Evolutionary conservation across 2,329 filamentous ascomycete species (phyloP), one percentile per base, ranked within the genome.

Genomic region (Epichloe gansuensis): DNA sequence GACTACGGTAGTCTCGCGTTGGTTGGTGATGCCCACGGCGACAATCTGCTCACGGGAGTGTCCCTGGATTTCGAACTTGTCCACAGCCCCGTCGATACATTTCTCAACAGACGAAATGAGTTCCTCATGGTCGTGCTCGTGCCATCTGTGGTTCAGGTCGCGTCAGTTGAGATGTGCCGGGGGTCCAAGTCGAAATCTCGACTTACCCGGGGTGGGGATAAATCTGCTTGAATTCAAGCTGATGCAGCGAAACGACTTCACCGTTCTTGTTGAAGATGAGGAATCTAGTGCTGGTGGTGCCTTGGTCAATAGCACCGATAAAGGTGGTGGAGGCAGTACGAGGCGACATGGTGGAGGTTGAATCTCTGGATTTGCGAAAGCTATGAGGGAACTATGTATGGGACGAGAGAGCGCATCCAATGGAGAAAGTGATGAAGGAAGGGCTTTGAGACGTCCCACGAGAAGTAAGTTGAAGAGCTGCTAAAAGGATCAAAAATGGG

Each of bases 71-170:
- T 84, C 70, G 66, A 91, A 91, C 6, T 77, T 70, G 58, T 81
- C 75, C 48, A 85, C 80, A 2, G 85, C 85, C 54, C 80, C 78
- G 59, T 89, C 84, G 57, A 93, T 88, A 67, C 87, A 93, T 57
- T 75, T 73, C 61, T 86, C 78, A 25, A 89, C 85, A 1, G 86
- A 86, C 50, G 74, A 72, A 38, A 90, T 69, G 55, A 93, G 75
- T 68, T 90, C 86, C 54, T 80, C 73, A 9, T 87, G 86, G 60
- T 91, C 85, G 66, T 91, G 87, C 68, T 93, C 87, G 67, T 91
- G 85, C 87, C 86, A 91, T 64, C 86, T 89, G 35, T 23, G 12
- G 25, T 8, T 8, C n/a, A n/a, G 31, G 11, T 64, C 35, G 51
- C 12, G 50, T 48, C 11, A 44, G 47, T 51, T 51, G 40, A 51